Evolutionary conservation across 108 stramenopile species (phyloP), one percentile per base, ranked within the genome.

Genomic region (Skeletonema tropicum): DNA sequence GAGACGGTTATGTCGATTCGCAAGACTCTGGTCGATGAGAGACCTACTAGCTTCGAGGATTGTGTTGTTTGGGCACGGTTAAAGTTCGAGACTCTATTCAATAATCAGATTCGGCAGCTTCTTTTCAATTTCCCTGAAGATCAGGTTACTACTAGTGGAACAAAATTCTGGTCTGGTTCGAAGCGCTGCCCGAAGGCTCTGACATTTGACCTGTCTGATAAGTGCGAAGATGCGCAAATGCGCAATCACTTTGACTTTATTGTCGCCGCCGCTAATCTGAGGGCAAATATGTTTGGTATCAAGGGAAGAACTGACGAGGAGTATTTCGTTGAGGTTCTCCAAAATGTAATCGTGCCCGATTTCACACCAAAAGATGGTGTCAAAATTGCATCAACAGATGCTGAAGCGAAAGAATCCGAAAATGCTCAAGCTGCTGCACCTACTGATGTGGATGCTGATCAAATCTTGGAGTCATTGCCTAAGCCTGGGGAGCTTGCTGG

Each of bases 361-460:
- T 99, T 98, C 65, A 71, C 80, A 66, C 99, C 99, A 25, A 48
- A 77, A 49, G 95, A 97, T 30, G 98, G 99, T 35, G 91, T 98
- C 55, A 98, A 98, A 86, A 99, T 99, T 79, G 95, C 98, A 14
- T 91, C 96, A 29, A 95, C 95, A 25, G 99, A 98, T 70, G 96
- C 89, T 35, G 94, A 98, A 86, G 91, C 87, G 31, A 85, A 92
- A 74, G 83, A 86, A 33, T 83, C 80, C 19, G 75, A 73, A 42
- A 64, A 59, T 26, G 42, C 72, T 23, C 74, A 48, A 30, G 69
- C 87, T 70, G 86, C 72, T 42, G 82, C 79, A 23, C 71, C 80
- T 14, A 69, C 58, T 26, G 94, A 97, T 39, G 78, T 88, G 7
- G 83, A 88, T 52, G 84, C 81, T 62, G 91, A 85, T 12, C 67